Evolutionary conservation across 345 rosid genomes (phyloP).

Genomic region (rapeseed (Brassica napus)): DNA sequence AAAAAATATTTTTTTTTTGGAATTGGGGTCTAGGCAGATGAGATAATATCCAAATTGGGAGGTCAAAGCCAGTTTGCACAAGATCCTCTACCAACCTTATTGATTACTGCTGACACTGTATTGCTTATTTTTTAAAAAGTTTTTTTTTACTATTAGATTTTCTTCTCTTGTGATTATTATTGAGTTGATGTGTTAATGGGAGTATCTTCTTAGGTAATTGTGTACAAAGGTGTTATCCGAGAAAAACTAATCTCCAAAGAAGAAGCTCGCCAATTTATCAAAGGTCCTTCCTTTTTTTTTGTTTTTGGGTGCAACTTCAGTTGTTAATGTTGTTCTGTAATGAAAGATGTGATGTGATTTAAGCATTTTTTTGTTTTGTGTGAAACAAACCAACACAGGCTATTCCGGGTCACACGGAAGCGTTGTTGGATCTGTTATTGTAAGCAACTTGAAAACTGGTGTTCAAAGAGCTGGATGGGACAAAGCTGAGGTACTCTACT

Average conservation of each 20-base stretch:
- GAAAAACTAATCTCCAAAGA: constrained; percentile 77
- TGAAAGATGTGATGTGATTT: not conserved
- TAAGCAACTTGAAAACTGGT: constrained; percentile 80
- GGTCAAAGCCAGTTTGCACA: constrained; percentile 40
- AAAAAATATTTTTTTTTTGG: too few relatives aligned
- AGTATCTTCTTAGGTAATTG: constrained; percentile 62
- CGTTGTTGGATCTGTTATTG: constrained; percentile 86
- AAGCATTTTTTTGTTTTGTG: constrained; percentile 5
- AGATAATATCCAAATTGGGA: constrained; percentile 59
- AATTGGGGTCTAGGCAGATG: constrained; percentile 46
- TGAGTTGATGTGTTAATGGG: constrained; percentile 32
- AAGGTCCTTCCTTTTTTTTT: constrained; percentile 42
- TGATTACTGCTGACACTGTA: constrained; percentile 93
- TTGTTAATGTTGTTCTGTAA: not conserved
- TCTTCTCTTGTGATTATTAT: not conserved
- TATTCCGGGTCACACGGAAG: constrained; percentile 83
- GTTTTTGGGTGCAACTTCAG: not conserved
- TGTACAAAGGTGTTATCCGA: constrained; percentile 71
- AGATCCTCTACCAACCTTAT: constrained; percentile 54
- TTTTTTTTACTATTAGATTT: not conserved
- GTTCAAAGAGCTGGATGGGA: constrained; percentile 77
- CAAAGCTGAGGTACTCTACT: constrained; percentile 68
- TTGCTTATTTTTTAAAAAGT: constrained; percentile 6
- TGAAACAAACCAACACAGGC: constrained; percentile 45
- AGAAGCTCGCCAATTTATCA: constrained; percentile 80